Evolutionary conservation across 192 early-diverging fungal genomes (phyloP).

Genomic region (Linderina pennispora): DNA sequence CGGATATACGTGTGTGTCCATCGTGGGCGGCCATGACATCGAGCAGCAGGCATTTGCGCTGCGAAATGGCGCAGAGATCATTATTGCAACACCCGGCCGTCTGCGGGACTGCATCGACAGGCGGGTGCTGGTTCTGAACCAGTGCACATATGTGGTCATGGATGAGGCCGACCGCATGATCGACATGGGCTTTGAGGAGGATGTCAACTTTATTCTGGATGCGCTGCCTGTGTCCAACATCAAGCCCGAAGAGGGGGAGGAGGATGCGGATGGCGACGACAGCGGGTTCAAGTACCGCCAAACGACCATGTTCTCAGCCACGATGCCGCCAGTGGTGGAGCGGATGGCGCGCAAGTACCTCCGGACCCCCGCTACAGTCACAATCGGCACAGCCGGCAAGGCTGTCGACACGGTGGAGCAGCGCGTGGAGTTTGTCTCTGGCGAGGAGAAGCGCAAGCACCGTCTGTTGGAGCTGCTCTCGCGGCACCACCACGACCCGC

Average conservation of each 20-base stretch:
- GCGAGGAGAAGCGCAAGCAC: conserved; percentile 66
- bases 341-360: conserved; percentile 92
- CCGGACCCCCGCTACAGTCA: conserved; percentile 84
- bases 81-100: conserved; percentile 98
- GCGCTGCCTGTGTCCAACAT: conserved; percentile 85
- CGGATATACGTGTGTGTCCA: conserved; percentile 77
- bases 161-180: conserved; percentile 98
- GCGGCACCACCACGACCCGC: conserved; percentile 56
- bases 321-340: conserved; percentile 95
- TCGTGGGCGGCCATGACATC: conserved; percentile 82
- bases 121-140: conserved; percentile 82
- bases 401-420: conserved; percentile 96
- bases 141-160: conserved; percentile 98
- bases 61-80: conserved; percentile 88
- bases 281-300: conserved; percentile 62
- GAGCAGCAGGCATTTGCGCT: conserved; percentile 86
- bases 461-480: conserved; percentile 73
- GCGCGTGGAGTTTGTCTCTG: conserved; percentile 87
- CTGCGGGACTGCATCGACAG: conserved; percentile 88
- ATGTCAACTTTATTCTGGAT: conserved; percentile 94
- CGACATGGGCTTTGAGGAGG: conserved; percentile 91
- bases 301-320: conserved; percentile 99
- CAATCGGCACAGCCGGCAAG: conserved; percentile 94
- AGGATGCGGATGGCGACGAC: conserved; percentile 12
- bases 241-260: conserved; percentile 76